Base-by-base conservation (phyloP, 2,329 filamentous ascomycete species). In the Neofusicoccum laricinum region DNA sequence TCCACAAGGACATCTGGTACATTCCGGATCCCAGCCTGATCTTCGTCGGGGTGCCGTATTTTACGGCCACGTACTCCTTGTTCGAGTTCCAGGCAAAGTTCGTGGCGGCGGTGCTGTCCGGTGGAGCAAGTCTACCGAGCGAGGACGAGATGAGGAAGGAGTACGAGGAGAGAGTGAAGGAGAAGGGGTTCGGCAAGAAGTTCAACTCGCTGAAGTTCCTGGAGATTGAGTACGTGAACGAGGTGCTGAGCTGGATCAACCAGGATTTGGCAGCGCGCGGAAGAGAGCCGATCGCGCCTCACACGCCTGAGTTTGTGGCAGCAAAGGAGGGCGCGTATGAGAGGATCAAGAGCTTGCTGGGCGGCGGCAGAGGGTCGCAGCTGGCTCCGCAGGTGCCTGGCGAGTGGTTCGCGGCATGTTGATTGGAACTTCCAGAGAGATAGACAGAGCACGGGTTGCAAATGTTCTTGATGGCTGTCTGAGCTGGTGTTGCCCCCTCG, bases 1-100 rank as follows among this genome's bases (percentile, higher is more conserved):
- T 91, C 1, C 86, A 90, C 77, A 86, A 86, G 65, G 88, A 91
- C 71, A 87, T 91, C 14, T 91, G 89, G 71, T 91, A 90, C 73
- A 90, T 90, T 48, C 82, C 82, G 0, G 88, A 91, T 66, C 87
- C 88, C 0, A 84, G 85, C 0, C 77, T 91, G 0, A 77, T 81
- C 0, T 90, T 90, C 67, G 78, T 90, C 17, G 88, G 88, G 0
- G 84, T 88, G 0, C 87, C 86, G 0, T 90, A 86, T 69, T 85
- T 89, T 69, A 85, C 85, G 0, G 86, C 87, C 0, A 90, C 88
- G 0, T 91, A 90, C 69, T 86, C 86, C 0, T 77, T 90, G 0
- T 91, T 90, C 66, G 88, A 91, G 66, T 90, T 89, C 68, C 89
- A 91, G 71, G 87, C 87, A 0, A 84, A 88, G 67, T 83, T 82